Percentiles rank a stretch among this genome's conserved stretches.
phyloP scores from a whole-genome alignment of 257 asterid species.

The Galeopsis tetrahit region DNA sequence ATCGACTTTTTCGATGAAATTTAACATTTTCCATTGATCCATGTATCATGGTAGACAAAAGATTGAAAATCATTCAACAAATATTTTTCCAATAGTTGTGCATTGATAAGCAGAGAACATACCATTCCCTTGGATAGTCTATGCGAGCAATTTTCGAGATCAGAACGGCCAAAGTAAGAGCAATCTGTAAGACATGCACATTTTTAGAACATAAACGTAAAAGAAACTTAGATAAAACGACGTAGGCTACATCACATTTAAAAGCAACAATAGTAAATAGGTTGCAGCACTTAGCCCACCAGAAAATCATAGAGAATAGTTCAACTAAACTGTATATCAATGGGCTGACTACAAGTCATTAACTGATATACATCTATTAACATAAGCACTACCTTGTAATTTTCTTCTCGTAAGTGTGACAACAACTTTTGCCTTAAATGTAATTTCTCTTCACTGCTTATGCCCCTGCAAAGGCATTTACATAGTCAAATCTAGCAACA shows the following conservation, averaged over 20 bases:
- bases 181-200: slow-evolving; percentile 64
- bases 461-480: slow-evolving; percentile 61
- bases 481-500: slow-evolving; percentile 37
- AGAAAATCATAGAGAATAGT: slow-evolving; percentile 29
- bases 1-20: neutral
- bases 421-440: slow-evolving; percentile 82
- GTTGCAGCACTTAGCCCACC: slow-evolving; percentile 3
- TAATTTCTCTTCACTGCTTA: slow-evolving; percentile 83
- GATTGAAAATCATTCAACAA: neutral
- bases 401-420: slow-evolving; percentile 91
- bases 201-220: slow-evolving; percentile 3
- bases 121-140: slow-evolving; percentile 99
- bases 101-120: slow-evolving; percentile 32
- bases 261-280: slow-evolving; percentile 25
- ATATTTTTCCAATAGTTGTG: slow-evolving; percentile 16
- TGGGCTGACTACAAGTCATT: neutral
- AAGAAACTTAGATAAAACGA: neutral
- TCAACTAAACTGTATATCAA: slow-evolving; percentile 25
- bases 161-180: slow-evolving; percentile 85
- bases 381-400: slow-evolving; percentile 66
- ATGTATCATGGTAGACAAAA: neutral
- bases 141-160: slow-evolving; percentile 95
- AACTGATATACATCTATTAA: slow-evolving; percentile 25
- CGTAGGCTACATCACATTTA: slow-evolving; percentile 26
- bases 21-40: neutral